These are phyloP conservation scores for Bombardia bombarda DNA, from an alignment of 495 filamentous ascomycete species.

Conservation along the genomic window DNA sequence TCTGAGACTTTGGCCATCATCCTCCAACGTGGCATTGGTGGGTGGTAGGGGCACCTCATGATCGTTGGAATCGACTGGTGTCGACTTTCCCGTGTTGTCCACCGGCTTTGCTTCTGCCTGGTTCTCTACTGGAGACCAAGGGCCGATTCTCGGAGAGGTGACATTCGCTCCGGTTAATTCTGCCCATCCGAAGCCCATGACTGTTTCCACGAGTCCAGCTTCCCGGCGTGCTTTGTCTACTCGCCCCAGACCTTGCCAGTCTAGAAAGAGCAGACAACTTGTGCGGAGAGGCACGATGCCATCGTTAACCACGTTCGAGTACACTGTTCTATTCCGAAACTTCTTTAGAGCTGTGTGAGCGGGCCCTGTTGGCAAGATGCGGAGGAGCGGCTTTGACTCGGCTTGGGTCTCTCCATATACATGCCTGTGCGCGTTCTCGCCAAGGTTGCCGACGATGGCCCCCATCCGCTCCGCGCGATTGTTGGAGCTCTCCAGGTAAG, in stretches of 20 bases:
- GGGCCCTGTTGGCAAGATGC: slow-evolving; percentile 87
- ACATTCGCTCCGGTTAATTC: slow-evolving; percentile 76
- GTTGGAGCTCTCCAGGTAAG: slow-evolving; percentile 89
- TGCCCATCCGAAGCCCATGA: slow-evolving; percentile 90
- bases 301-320: slow-evolving; percentile 98
- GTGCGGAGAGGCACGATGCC: slow-evolving; percentile 93
- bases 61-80: slow-evolving; percentile 13
- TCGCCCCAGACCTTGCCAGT: slow-evolving; percentile 88
- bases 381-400: slow-evolving; percentile 78
- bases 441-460: slow-evolving; percentile 71
- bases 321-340: slow-evolving; percentile 87
- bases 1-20: slow-evolving; percentile 41
- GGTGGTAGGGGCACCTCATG: slow-evolving; percentile 53
- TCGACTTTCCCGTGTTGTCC: slow-evolving; percentile 16
- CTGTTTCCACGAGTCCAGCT: slow-evolving; percentile 82
- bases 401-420: slow-evolving; percentile 60
- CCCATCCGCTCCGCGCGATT: slow-evolving; percentile 77
- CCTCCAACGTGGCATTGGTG: slow-evolving; percentile 45
- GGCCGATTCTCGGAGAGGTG: slow-evolving; percentile 24
- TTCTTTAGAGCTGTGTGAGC: slow-evolving; percentile 79
- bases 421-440: slow-evolving; percentile 53
- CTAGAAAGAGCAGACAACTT: slow-evolving; percentile 91
- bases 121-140: slow-evolving; percentile 25
- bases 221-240: slow-evolving; percentile 93
- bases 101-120: slow-evolving; percentile 15